These are phyloP conservation scores for Aspergillus steynii DNA, from an alignment of 495 filamentous ascomycete species.

Conservation along the genomic window DNA sequence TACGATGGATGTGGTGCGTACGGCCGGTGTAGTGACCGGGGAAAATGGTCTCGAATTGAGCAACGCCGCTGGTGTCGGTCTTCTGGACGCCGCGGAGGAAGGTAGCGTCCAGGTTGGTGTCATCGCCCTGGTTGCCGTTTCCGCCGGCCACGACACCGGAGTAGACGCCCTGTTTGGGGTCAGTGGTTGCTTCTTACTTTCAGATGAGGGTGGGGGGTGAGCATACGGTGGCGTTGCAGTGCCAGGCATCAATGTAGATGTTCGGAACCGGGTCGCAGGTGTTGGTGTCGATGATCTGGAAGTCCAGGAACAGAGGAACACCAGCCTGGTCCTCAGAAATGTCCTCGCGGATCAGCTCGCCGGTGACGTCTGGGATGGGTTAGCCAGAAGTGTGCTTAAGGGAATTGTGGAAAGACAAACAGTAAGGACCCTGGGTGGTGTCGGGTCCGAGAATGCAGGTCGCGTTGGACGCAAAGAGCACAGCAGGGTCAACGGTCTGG, in stretches of 20 bases:
- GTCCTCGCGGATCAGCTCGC: slow-evolving; percentile 56
- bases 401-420: slow-evolving; percentile 7
- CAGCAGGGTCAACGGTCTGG: slow-evolving; percentile 45
- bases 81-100: slow-evolving; percentile 56
- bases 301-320: slow-evolving; percentile 57
- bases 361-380: slow-evolving; percentile 33
- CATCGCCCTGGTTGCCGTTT: slow-evolving; percentile 48
- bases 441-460: slow-evolving; percentile 58
- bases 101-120: slow-evolving; percentile 46
- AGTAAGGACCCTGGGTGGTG: slow-evolving; percentile 60
- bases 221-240: slow-evolving; percentile 46
- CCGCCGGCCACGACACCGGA: slow-evolving; percentile 53
- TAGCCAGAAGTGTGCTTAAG: background rate
- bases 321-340: slow-evolving; percentile 57
- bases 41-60: slow-evolving; percentile 53
- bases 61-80: slow-evolving; percentile 51
- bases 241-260: slow-evolving; percentile 63
- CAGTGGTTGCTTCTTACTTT: background rate
- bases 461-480: slow-evolving; percentile 53
- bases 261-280: slow-evolving; percentile 56
- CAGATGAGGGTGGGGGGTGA: slow-evolving; percentile 5
- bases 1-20: slow-evolving; percentile 42
- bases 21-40: slow-evolving; percentile 56
- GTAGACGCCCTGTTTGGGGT: slow-evolving; percentile 52
- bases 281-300: slow-evolving; percentile 60